A percentile compares a stretch with the other conserved stretches of the same genome.
Conservation (phyloP, 23 red algal species). For the Agarophyton chilense region DNA sequence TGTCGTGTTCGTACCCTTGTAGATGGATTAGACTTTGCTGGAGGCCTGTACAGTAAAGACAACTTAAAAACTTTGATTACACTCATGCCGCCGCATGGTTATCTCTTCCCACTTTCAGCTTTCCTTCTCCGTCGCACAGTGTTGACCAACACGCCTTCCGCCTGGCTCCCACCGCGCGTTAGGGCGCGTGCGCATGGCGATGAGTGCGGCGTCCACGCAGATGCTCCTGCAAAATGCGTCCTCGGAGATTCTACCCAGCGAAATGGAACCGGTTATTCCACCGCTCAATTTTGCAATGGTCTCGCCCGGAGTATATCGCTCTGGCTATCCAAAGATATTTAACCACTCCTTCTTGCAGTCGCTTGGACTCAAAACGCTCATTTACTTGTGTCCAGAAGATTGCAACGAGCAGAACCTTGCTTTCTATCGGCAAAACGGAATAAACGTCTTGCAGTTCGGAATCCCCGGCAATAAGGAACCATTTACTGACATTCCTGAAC, state of each 20-base stretch:
- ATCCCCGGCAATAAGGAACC: conserved; percentile 99
- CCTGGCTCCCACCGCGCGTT: neutral
- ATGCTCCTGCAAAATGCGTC: neutral
- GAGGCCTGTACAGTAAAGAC: conserved; percentile 16
- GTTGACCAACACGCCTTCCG: too few relatives aligned
- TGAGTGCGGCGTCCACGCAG: neutral
- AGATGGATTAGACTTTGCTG: conserved; percentile 20
- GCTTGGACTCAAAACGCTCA: conserved; percentile 84
- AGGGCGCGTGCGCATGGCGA: neutral
- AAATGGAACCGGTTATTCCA: conserved; percentile 70
- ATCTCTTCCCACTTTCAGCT: neutral
- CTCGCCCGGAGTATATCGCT: conserved; percentile 92
- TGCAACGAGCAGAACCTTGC: conserved; percentile 79
- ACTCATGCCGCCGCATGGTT: neutral
- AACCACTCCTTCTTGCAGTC: conserved; percentile 96
- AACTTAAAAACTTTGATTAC: neutral
- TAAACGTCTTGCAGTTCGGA: conserved; percentile 79
- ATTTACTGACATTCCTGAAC: conserved; percentile 94
- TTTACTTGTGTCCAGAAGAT: conserved; percentile 95
- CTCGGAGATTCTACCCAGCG: neutral
- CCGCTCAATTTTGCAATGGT: conserved; percentile 99
- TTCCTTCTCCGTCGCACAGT: neutral
- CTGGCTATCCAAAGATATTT: conserved; percentile 88
- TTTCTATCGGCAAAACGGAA: conserved; percentile 72
- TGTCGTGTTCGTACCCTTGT: conserved; percentile 1